These are phyloP conservation scores for Sarocladium brachiariae DNA, from an alignment of 2,329 filamentous ascomycete genomes.

Conservation along the genomic window DNA sequence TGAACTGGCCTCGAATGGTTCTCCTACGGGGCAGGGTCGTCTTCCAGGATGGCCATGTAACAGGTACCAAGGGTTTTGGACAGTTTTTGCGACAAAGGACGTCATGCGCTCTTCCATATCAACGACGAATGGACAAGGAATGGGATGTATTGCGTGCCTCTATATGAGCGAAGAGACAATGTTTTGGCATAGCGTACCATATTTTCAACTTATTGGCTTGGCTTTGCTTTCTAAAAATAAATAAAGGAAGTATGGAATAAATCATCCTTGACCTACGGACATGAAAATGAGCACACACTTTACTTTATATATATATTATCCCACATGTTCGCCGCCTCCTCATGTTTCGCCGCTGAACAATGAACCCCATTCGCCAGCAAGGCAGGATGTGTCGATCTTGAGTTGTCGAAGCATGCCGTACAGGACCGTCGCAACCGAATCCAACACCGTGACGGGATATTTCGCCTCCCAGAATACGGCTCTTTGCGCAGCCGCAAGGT, in stretches of 20 bases:
- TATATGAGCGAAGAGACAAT: not conserved
- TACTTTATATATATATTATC: not conserved
- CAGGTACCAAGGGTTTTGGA: not conserved
- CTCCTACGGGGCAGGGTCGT: not conserved
- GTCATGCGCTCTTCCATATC: not conserved
- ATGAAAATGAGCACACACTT: not conserved
- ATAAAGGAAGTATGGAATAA: not conserved
- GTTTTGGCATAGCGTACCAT: too few relatives aligned
- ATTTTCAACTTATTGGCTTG: too few relatives aligned
- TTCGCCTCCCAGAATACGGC: not conserved
- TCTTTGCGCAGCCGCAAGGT: not conserved
- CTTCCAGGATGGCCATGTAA: not conserved
- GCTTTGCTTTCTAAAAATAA: too few relatives aligned
- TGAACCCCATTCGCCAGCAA: not conserved
- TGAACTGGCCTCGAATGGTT: not conserved
- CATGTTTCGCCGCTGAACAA: not conserved
- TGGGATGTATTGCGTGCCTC: not conserved
- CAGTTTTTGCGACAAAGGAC: not conserved
- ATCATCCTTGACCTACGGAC: not conserved
- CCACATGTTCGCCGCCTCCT: too few relatives aligned
- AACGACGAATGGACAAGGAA: not conserved
- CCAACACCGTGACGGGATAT: not conserved
- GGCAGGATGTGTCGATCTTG: not conserved
- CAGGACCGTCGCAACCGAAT: not conserved
- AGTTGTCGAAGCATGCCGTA: not conserved